phyloP scores from a whole-genome alignment of 768 basidiomycete species.

The Infundibulicybe gibba region DNA sequence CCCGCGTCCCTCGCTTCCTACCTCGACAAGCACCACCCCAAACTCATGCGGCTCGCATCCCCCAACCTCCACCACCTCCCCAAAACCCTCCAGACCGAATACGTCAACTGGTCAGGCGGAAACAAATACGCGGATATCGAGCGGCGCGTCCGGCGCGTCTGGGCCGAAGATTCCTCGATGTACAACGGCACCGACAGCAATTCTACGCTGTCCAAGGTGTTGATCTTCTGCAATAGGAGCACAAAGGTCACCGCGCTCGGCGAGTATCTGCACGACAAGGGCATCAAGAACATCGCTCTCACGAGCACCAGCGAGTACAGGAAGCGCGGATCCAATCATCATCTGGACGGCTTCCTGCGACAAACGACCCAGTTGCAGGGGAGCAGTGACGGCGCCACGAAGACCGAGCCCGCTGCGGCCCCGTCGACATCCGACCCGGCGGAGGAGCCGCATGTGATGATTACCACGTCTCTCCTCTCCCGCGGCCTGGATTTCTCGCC shows the following conservation, averaged over 20 bases:
- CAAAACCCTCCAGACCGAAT: conserved; percentile 61
- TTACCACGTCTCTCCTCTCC: conserved; percentile 89
- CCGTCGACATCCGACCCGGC: conserved; percentile 20
- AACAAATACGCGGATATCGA: conserved; percentile 82
- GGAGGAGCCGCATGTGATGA: conserved; percentile 59
- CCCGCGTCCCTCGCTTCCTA: conserved; percentile 70
- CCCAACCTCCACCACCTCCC: conserved; percentile 81
- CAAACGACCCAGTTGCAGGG: conserved; percentile 1
- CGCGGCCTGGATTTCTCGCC: conserved; percentile 88
- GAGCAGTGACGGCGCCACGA: conserved; percentile 3
- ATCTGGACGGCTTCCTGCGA: conserved; percentile 72
- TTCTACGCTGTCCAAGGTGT: conserved; percentile 53
- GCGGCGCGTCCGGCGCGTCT: conserved; percentile 66
- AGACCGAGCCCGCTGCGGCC: conserved; percentile 10
- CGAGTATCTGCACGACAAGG: conserved; percentile 52
- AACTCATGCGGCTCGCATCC: conserved; percentile 70
- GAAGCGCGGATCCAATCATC: conserved; percentile 66
- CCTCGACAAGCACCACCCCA: conserved; percentile 59
- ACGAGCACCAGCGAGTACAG: conserved; percentile 60
- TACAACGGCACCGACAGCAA: conserved; percentile 9
- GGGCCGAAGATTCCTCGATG: conserved; percentile 58
- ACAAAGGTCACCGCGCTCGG: conserved; percentile 63
- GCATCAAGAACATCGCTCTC: conserved; percentile 60
- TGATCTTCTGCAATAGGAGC: conserved; percentile 83
- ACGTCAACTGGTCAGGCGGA: conserved; percentile 74